Conservation (phyloP, 2,329 filamentous ascomycete species). For the Scedosporium dehoogii region DNA sequence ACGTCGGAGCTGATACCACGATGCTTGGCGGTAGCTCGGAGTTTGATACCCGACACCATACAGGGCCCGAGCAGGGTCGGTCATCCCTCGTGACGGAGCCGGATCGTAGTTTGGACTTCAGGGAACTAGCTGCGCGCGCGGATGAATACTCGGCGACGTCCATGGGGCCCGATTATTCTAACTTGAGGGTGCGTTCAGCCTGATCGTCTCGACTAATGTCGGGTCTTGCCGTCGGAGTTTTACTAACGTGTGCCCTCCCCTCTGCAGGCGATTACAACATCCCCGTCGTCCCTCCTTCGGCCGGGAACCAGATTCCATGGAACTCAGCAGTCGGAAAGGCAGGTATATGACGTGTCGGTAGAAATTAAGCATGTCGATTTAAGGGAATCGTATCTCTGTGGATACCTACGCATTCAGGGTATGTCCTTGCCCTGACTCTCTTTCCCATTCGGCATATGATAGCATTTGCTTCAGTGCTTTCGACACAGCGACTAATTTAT, state of each 20-base stretch:
- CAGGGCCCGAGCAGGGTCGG: not conserved
- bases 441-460: not conserved
- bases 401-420: slow-evolving; percentile 95
- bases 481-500: slow-evolving; percentile 10
- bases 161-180: slow-evolving; percentile 28
- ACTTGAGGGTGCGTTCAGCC: slow-evolving; percentile 21
- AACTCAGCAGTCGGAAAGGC: slow-evolving; percentile 85
- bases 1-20: not conserved
- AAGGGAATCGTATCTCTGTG: slow-evolving; percentile 86
- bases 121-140: not conserved
- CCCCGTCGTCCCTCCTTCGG: slow-evolving; percentile 78
- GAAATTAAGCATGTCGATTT: slow-evolving; percentile 96
- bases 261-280: slow-evolving; percentile 58
- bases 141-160: slow-evolving; percentile 20
- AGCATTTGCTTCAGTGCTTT: not conserved
- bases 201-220: not conserved
- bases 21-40: slow-evolving; percentile 5
- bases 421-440: slow-evolving; percentile 14
- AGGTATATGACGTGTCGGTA: slow-evolving; percentile 91
- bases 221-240: not conserved
- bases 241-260: not conserved
- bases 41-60: slow-evolving; percentile 9
- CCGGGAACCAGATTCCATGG: slow-evolving; percentile 82
- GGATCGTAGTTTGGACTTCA: slow-evolving; percentile 16
- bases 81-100: slow-evolving; percentile 13